These are phyloP conservation scores for Choanephora cucurbitarum DNA, from an alignment of 371 early-diverging fungal genomes.

Conservation along the genomic window DNA sequence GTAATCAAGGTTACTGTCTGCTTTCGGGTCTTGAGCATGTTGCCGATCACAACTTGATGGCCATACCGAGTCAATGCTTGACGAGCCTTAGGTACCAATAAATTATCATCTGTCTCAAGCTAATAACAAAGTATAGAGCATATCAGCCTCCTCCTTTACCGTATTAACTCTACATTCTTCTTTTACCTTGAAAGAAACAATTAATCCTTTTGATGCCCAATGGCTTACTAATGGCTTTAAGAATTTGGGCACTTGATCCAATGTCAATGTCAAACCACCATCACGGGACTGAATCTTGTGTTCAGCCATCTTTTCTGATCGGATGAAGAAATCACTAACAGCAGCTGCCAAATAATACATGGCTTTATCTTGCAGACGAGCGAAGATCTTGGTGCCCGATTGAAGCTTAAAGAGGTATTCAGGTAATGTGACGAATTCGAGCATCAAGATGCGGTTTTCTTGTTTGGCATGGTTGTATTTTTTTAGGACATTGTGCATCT, in stretches of 20 bases:
- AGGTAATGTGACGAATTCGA: constrained; percentile 87
- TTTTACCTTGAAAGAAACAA: constrained; percentile 93
- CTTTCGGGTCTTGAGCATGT: constrained; percentile 89
- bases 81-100: constrained; percentile 82
- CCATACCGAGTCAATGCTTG: constrained; percentile 85
- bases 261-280: constrained; percentile 78
- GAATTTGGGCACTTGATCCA: constrained; percentile 97
- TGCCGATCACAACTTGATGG: constrained; percentile 97
- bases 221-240: constrained; percentile 88
- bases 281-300: constrained; percentile 96
- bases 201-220: constrained; percentile 87
- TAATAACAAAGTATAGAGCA: constrained; percentile 30
- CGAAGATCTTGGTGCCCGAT: constrained; percentile 68
- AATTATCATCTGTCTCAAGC: constrained; percentile 89
- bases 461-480: constrained; percentile 63
- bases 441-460: constrained; percentile 68
- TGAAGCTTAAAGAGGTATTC: constrained; percentile 94
- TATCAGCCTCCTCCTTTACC: not conserved
- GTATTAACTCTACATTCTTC: too few species aligned
- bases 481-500: constrained; percentile 63
- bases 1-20: constrained; percentile 79
- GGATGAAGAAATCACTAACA: constrained; percentile 97
- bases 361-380: constrained; percentile 64
- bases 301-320: constrained; percentile 82
- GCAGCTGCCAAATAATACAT: constrained; percentile 98